Percentiles rank a stretch among this genome's conserved stretches.
phyloP scores from a whole-genome alignment of 2,329 filamentous ascomycete genomes.

The Sporothrix dimorphospora region DNA sequence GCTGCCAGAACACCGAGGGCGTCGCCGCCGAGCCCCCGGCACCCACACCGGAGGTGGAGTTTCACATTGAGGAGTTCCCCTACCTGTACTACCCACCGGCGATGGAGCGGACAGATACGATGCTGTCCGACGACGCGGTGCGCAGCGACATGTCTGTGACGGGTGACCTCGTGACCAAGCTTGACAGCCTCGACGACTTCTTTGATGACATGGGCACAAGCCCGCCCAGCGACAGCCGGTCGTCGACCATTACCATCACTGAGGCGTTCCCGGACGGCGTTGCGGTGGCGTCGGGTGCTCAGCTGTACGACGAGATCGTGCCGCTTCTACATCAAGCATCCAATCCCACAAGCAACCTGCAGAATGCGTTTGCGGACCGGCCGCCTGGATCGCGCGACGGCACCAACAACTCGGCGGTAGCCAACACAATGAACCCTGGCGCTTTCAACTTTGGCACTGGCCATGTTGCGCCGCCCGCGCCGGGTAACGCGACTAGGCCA shows the following conservation, averaged over 20 bases:
- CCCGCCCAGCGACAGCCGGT: slow-evolving; percentile 64
- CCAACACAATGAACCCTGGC: slow-evolving; percentile 64
- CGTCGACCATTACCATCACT: slow-evolving; percentile 61
- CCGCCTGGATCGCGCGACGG: slow-evolving; percentile 64
- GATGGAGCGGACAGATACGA: slow-evolving; percentile 77
- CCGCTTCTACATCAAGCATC: slow-evolving; percentile 87
- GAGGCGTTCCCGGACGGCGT: slow-evolving; percentile 67
- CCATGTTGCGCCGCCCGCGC: background rate
- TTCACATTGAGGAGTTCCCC: slow-evolving; percentile 85
- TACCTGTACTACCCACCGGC: slow-evolving; percentile 74
- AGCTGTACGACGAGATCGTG: slow-evolving; percentile 88
- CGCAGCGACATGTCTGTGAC: slow-evolving; percentile 64
- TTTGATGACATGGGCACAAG: slow-evolving; percentile 69
- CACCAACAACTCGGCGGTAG: slow-evolving; percentile 42
- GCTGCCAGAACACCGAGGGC: slow-evolving; percentile 66
- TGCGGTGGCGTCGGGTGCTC: slow-evolving; percentile 67
- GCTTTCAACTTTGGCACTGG: slow-evolving; percentile 49
- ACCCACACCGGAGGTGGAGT: slow-evolving; percentile 85
- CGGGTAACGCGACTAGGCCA: slow-evolving; percentile 56
- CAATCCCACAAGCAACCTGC: slow-evolving; percentile 77
- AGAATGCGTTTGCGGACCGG: slow-evolving; percentile 83
- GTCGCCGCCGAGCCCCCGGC: slow-evolving; percentile 49
- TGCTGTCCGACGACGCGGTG: slow-evolving; percentile 79
- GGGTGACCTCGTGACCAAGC: slow-evolving; percentile 78
- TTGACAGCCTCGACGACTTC: slow-evolving; percentile 80